These are phyloP conservation scores for Catharanthus roseus DNA, from an alignment of 257 asterid species.

Conservation along the genomic window DNA sequence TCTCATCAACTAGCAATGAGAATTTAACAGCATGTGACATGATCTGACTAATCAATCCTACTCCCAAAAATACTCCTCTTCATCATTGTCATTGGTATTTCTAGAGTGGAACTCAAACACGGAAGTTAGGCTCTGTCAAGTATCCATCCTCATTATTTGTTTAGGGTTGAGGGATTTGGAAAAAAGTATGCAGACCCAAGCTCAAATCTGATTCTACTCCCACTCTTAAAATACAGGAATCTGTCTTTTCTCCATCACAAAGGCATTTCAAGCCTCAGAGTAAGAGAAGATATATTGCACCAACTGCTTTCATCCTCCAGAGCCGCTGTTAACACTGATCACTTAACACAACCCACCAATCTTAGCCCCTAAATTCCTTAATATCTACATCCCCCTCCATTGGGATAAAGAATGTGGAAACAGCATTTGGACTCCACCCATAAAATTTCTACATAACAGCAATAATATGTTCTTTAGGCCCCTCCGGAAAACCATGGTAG, in stretches of 20 bases:
- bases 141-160: no score
- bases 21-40: neutral
- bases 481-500: neutral
- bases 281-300: neutral
- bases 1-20: neutral
- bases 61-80: neutral
- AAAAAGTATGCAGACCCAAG: no score
- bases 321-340: neutral
- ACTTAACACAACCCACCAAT: neutral
- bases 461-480: neutral
- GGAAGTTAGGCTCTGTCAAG: no score
- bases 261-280: neutral
- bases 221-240: no score
- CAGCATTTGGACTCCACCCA: neutral
- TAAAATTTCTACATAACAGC: neutral
- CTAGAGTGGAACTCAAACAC: neutral
- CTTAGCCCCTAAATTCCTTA: neutral
- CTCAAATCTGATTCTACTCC: no score
- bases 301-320: neutral
- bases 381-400: neutral
- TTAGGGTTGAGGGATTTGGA: no score
- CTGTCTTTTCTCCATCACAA: no score
- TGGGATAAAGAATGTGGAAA: neutral
- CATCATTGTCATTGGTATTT: neutral
- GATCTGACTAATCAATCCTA: neutral